These are phyloP conservation scores for Pisolithus marmoratus DNA, from an alignment of 768 basidiomycete genomes.

Conservation along the genomic window DNA sequence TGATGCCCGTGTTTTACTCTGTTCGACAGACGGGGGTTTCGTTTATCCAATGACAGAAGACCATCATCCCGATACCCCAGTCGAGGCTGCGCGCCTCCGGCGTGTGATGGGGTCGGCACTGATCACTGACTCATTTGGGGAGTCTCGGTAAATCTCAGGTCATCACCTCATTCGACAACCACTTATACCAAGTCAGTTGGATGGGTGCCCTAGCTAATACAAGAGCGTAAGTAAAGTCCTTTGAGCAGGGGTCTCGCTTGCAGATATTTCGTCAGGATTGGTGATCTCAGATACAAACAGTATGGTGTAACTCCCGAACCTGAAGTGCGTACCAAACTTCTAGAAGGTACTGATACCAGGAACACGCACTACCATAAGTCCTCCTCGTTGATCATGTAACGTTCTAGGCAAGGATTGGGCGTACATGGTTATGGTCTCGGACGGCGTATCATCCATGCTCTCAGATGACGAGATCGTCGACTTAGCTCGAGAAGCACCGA, in stretches of 20 bases:
- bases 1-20: slow-evolving; percentile 85
- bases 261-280: slow-evolving; percentile 48
- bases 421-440: slow-evolving; percentile 84
- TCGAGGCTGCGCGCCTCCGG: slow-evolving; percentile 80
- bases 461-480: slow-evolving; percentile 95
- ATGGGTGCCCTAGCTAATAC: slow-evolving; percentile 95
- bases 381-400: neutral
- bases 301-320: slow-evolving; percentile 93
- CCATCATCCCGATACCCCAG: slow-evolving; percentile 89
- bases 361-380: neutral
- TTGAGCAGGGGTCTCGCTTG: neutral
- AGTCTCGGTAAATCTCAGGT: slow-evolving; percentile 55
- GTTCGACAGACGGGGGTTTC: slow-evolving; percentile 63
- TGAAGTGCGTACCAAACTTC: slow-evolving; percentile 69
- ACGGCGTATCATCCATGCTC: slow-evolving; percentile 86
- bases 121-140: slow-evolving; percentile 92
- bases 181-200: slow-evolving; percentile 48
- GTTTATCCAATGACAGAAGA: slow-evolving; percentile 88
- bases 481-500: slow-evolving; percentile 63
- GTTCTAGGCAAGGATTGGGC: slow-evolving; percentile 75
- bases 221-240: slow-evolving; percentile 52
- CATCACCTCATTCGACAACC: neutral
- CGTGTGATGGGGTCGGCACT: slow-evolving; percentile 87
- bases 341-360: slow-evolving; percentile 51
- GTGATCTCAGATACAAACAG: slow-evolving; percentile 83